These are phyloP conservation scores for Talaromyces marneffei DNA, from an alignment of 2,329 filamentous ascomycete genomes.

Conservation along the genomic window DNA sequence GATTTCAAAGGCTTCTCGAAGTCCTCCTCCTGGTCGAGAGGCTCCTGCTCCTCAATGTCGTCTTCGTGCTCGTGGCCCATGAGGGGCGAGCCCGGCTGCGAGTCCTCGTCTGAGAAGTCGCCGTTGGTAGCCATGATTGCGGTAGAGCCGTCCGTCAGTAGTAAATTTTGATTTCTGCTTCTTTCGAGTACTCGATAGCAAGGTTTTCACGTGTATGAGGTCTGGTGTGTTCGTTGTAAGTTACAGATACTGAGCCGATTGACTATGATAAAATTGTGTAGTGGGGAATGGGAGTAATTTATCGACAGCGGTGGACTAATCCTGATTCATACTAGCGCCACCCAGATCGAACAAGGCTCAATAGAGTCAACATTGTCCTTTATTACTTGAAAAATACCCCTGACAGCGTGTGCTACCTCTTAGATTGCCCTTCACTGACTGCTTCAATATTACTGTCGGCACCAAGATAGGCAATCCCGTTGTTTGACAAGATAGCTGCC, in stretches of 20 bases:
- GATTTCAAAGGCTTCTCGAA: conserved; percentile 70
- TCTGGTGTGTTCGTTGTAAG: not conserved
- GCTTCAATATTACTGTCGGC: not conserved
- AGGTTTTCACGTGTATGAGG: not conserved
- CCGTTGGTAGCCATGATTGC: conserved; percentile 49
- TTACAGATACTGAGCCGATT: not conserved
- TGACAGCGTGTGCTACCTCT: not conserved
- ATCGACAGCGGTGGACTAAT: not conserved
- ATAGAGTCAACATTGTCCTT: not conserved
- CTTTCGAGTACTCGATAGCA: not conserved
- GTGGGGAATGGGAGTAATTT: conserved; percentile 10
- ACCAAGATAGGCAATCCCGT: not conserved
- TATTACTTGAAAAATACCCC: not conserved
- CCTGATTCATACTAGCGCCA: not conserved
- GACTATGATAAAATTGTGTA: conserved; percentile 16
- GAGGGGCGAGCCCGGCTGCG: conserved; percentile 50
- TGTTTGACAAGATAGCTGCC: no score
- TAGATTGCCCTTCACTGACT: not conserved
- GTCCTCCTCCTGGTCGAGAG: conserved; percentile 53
- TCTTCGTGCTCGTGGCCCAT: conserved; percentile 59
- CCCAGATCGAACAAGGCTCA: not conserved
- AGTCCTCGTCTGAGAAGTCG: conserved; percentile 51
- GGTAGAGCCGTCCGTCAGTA: not conserved
- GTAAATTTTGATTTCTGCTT: not conserved
- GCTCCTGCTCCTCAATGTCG: conserved; percentile 71